Base-by-base conservation (phyloP, 768 basidiomycete species). In the Suillus weaverae region DNA sequence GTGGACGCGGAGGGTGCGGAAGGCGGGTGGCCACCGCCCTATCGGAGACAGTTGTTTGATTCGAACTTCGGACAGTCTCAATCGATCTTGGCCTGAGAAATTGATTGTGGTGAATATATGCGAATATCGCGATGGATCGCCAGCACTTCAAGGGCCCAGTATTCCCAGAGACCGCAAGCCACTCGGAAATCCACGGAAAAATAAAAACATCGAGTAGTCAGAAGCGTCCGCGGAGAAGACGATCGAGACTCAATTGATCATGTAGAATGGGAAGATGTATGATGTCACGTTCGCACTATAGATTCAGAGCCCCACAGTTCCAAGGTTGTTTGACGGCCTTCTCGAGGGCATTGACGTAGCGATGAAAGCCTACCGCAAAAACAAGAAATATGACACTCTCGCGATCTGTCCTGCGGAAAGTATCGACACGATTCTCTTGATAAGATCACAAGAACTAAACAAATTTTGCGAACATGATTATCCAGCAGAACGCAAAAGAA, bases 311-410 rank as follows among this genome's bases (percentile, higher is more conserved):
- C 48, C 14, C 22, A 26, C 13, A 14, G 50, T 50, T 7, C 16
- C 26, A 95, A 75, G 53, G 91, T 60, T 89, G 81, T 44, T 76
- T 80, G 65, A 64, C 53, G 36, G 68, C 74, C 8, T 82, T 76
- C 76, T 89, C 86, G 63, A 77, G 74, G 67, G 83, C 82, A 8
- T 74, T 66, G 43, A 77, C 69, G 22, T 87, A 78, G 11, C 36
- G 67, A 64, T 69, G 64, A 62, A 92, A 76, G 44, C 75, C 74
- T 46, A 92, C 76, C 0, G 80, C 69, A 73, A 97, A 91, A 14
- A 82, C 85, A 78, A 89, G 74, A 0, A 94, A 81, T 46, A 7
- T 26, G 5, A 26, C 46, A 22, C 22, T 22, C 22, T 46, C 11
- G 13, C 22, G 6, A 48, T n/a, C 30, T 51, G 50, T 30, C 48